Percentiles rank a stretch among this genome's conserved stretches.
These are phyloP conservation scores for Ceratocystis ficicola DNA, from an alignment of 2,329 filamentous ascomycete genomes.

Conservation along the genomic window DNA sequence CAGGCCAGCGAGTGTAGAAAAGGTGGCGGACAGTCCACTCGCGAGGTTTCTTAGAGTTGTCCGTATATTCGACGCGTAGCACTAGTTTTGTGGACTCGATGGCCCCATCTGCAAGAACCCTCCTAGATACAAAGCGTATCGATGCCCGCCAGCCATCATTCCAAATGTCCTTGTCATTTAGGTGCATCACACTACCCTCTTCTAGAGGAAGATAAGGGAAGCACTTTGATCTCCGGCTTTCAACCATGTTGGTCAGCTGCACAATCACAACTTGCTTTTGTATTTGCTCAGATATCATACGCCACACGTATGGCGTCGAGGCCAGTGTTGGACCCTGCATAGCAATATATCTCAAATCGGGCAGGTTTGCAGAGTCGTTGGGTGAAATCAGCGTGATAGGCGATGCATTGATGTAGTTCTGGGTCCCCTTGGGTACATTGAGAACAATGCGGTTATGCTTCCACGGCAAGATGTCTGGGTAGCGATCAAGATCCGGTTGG, in stretches of 20 bases:
- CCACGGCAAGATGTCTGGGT: conserved; percentile 82
- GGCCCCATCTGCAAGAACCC: conserved; percentile 43
- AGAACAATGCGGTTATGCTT: conserved; percentile 74
- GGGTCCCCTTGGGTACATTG: conserved; percentile 57
- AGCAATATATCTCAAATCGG: conserved; percentile 61
- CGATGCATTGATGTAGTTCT: conserved; percentile 76
- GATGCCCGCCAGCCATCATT: conserved; percentile 55
- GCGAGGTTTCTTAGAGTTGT: conserved; percentile 31
- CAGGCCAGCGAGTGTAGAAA: conserved; percentile 78
- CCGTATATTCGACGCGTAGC: conserved; percentile 39
- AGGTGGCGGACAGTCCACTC: conserved; percentile 68
- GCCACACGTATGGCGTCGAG: conserved; percentile 75
- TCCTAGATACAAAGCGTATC: conserved; percentile 53
- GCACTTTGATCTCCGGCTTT: conserved; percentile 69
- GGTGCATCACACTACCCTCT: conserved; percentile 39
- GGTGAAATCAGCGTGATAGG: conserved; percentile 47
- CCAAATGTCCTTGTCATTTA: conserved; percentile 55
- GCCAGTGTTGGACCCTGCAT: conserved; percentile 79
- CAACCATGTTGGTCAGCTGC: conserved; percentile 85
- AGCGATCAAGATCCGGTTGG: conserved; percentile 54
- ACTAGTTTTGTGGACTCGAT: conserved; percentile 65
- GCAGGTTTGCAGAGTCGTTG: conserved; percentile 29
- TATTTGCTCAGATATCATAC: conserved; percentile 80
- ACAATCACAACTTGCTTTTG: conserved; percentile 67
- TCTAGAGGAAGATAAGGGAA: conserved; percentile 69